Base-by-base conservation (phyloP, 176 grass and related monocot species). In the Avena sativa region DNA sequence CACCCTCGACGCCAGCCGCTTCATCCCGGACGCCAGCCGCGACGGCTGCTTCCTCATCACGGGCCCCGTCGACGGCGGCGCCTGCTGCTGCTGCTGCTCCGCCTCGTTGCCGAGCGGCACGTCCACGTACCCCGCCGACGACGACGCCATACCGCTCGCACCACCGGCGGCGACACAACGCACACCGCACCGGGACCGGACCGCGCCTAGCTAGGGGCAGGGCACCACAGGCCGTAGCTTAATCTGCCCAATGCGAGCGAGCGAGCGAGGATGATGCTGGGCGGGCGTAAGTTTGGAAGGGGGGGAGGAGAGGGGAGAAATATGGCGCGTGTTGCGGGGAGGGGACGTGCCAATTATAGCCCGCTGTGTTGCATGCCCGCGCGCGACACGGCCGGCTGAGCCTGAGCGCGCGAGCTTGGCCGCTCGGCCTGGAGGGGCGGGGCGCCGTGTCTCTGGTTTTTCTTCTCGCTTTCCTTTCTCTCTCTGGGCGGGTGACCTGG, bases 11-110 rank as follows among this genome's bases (percentile, higher is more conserved):
- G 89, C 80, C 9, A 93, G 62, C 52, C 17, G 86, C 71, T 56
- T 34, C 82, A 91, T 76, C 76, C 82, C 90, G 1, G 90, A 88
- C 71, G 86, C 81, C 5, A 91, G 40, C 86, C 86, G 86, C 71
- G 90, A 91, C 62, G 90, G 90, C 86, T 91, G 90, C 86, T 88
- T 91, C 82, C 71, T 55, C 30, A 91, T 70, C 71, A 9, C 28
- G 28, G 50, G 74, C 60, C 78, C 90, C 30, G 90, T 84, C 57
- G 84, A 21, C 15, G 38, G 81, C 51, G 85, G 74, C 59, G 76
- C 85, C 58, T 76, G 89, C 68, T 47, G 23, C 20, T 23, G 7
- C 56, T 51, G 43, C 63, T 40, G 44, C 64, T 73, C 13, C 14
- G 64, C 13, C 36, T 76, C 71, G 72, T 40, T 23, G 62, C 52